These are phyloP conservation scores for Corrigiola litoralis DNA, from an alignment of 179 eudicot genomes.

Conservation along the genomic window DNA sequence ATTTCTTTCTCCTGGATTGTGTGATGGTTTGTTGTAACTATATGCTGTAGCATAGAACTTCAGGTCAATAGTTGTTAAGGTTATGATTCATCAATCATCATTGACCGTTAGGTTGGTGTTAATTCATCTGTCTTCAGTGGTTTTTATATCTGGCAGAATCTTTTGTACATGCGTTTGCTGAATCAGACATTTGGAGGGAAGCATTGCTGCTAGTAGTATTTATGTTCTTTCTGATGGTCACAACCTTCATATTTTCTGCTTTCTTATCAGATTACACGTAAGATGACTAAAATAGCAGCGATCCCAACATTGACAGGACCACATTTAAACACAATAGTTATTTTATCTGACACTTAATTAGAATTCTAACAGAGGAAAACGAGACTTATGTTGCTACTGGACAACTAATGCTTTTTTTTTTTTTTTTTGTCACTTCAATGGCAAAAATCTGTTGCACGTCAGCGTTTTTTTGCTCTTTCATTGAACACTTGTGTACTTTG, in stretches of 20 bases:
- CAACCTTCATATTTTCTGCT: background rate
- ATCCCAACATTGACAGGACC: background rate
- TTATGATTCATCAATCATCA: background rate
- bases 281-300: background rate
- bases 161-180: background rate
- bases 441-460: background rate
- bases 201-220: background rate
- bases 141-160: background rate
- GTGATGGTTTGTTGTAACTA: constrained; percentile 1
- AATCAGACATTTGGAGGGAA: background rate
- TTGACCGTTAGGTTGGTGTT: background rate
- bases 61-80: background rate
- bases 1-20: background rate
- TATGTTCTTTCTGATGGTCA: background rate
- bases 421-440: background rate
- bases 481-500: constrained; percentile 20
- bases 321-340: background rate
- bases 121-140: background rate
- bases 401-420: no score
- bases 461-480: background rate
- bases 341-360: background rate
- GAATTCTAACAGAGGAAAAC: background rate
- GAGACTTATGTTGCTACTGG: background rate
- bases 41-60: background rate
- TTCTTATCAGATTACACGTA: no score